Evolutionary conservation across 805 yeast species (phyloP), one percentile per base, ranked within the genome.

Genomic region (Zygoascus biomembranicola): DNA sequence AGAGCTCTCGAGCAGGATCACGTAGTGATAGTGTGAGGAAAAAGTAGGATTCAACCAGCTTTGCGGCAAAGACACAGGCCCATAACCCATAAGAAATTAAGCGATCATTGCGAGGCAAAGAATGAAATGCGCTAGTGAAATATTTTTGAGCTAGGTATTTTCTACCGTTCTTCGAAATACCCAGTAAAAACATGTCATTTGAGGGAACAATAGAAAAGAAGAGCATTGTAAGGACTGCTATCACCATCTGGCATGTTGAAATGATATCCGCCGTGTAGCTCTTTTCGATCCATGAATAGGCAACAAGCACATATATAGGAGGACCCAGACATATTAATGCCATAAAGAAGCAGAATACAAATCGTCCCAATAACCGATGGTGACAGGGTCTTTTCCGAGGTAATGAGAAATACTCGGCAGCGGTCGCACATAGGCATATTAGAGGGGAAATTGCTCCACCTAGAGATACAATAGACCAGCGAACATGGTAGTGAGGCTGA

Each of bases 301-400:
- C 59, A 0, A 68, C 70, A 52, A 82, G 73, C n/a, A 84, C 68
- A 60, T 77, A 80, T 1, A 79, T 57, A 0, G 78, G 68, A 0
- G 95, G 94, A 0, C 69, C 63, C 2, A 75, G 59, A 57, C 78
- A 78, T 2, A 79, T 23, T 0, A 73, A 11, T 3, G 85, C 70
- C 59, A 90, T 79, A 49, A 80, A 59, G 49, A 85, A 59, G 68
- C 94, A 72, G 68, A 92, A 85, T 75, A 83, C 67, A 63, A 94
- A 77, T 70, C 99, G 85, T 73, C 96, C 87, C 42, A 88, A 74
- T 68, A 94, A 79, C 69, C 87, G 96, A 75, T 92, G 98, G 70
- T 97, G 97, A 72, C 99, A 99, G 35, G 98, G 95, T 97, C 97
- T 95, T 63, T 84, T 80, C 73, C 98, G 84, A 61, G 99, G 99